Conservation (phyloP, 164 flowering plant species). For the Vitis rupestris region DNA sequence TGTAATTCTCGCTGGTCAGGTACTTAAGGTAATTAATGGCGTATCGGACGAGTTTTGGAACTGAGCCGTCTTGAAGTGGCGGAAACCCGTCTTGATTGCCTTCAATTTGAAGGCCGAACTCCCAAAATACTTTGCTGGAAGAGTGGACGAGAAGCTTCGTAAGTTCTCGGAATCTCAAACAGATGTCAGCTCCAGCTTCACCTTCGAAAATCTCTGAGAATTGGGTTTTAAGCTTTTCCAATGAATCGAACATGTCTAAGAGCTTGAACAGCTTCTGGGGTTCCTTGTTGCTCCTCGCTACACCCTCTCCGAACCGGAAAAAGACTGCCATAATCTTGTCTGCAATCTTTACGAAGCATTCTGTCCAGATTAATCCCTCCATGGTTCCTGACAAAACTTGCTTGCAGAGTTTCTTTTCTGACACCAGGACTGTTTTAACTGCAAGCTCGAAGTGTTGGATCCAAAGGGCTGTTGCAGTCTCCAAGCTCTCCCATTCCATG, state of each 20-base stretch:
- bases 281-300: constrained; percentile 65
- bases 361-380: constrained; percentile 63
- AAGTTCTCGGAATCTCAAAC: constrained; percentile 53
- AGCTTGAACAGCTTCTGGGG: constrained; percentile 80
- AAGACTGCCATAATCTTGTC: constrained; percentile 83
- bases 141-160: constrained; percentile 65
- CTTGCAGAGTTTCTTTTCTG: constrained; percentile 59
- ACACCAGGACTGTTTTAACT: constrained; percentile 44
- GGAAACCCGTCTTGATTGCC: constrained; percentile 55
- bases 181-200: constrained; percentile 59
- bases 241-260: constrained; percentile 65
- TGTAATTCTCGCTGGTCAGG: constrained; percentile 47
- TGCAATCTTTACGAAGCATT: constrained; percentile 65
- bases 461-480: constrained; percentile 68
- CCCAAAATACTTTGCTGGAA: constrained; percentile 60
- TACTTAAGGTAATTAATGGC: constrained; percentile 64
- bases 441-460: constrained; percentile 65
- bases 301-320: constrained; percentile 78
- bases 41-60: constrained; percentile 62
- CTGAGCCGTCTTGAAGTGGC: constrained; percentile 62
- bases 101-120: constrained; percentile 75
- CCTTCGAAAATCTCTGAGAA: constrained; percentile 54
- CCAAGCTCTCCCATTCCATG: constrained; percentile 66
- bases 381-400: constrained; percentile 40
- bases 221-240: constrained; percentile 49